Base-by-base conservation (phyloP, 345 rosid genomes). In the Passiflora organensis region DNA sequence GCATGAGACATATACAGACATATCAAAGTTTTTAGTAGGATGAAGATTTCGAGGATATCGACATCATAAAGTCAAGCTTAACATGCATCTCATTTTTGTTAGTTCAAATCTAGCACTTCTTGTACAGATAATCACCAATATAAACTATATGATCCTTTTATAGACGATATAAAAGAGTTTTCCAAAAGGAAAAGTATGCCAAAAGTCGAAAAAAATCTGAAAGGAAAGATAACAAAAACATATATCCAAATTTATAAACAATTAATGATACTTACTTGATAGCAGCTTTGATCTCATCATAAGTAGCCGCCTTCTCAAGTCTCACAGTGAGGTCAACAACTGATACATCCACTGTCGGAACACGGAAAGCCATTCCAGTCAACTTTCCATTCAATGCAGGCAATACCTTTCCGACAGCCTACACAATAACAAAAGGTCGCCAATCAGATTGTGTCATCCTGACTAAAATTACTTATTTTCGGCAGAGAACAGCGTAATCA, bases 301-400 rank as follows among this genome's bases (percentile, higher is more conserved):
- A 83, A 12, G 72, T 49, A 17, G 86, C 83, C 16, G 59, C 58
- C 75, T 83, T 78, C 73, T 76, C 82, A 20, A 83, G 82, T 53
- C 82, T 80, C 41, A 83, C 89, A 0, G 86, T 83, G 38, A 83
- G 86, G 56, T 83, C 89, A 50, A 83, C 89, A 23, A 83, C 89
- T 6, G 89, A 83, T 42, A 83, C 89, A 68, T 83, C 89, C 20
- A 80, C 82, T 12, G 88, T 82, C 39, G 88, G 88, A 56, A 82
- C 88, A 58, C 82, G 84, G 81, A 82, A 82, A 6, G 88, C 71
- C 88, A 79, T 82, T 58, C 88, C 88, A 13, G 88, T 82, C 71
- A 82, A 64, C 48, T 82, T 82, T 14, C 89, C 89, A 0, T 83
- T 78, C 22, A 83, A 60, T 13, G 73, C 60, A 1, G 86, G 89